phyloP scores from a whole-genome alignment of 164 flowering plant genomes.

The Magnolia changhungtana region DNA sequence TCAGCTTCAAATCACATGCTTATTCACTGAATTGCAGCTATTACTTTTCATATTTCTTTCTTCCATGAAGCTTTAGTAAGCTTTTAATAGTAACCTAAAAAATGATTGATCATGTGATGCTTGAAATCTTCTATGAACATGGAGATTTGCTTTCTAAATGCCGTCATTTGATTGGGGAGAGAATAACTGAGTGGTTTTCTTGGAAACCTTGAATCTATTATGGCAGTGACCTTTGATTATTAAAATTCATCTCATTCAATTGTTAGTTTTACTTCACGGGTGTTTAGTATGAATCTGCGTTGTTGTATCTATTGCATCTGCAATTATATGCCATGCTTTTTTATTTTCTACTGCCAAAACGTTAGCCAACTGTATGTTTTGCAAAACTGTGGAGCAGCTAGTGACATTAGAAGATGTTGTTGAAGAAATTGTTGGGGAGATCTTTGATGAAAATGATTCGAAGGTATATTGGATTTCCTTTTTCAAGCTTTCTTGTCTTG shows the following conservation, averaged over 20 bases:
- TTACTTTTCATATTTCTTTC: too few species aligned
- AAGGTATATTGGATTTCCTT: constrained; percentile 45
- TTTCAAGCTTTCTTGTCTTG: neutral
- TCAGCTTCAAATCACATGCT: too few species aligned
- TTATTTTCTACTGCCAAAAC: neutral
- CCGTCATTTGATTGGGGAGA: neutral
- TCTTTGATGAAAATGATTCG: constrained; percentile 98
- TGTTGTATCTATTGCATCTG: too few species aligned
- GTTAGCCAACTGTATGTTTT: too few species aligned
- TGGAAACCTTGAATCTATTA: neutral
- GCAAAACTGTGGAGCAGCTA: constrained; percentile 38
- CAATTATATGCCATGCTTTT: too few species aligned
- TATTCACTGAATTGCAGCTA: too few species aligned
- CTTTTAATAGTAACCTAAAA: neutral
- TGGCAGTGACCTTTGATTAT: neutral
- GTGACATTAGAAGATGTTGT: constrained; percentile 97
- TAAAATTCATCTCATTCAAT: neutral
- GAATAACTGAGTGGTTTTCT: too few species aligned
- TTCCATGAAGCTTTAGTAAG: neutral
- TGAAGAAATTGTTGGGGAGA: constrained; percentile 99
- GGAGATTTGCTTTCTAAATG: neutral
- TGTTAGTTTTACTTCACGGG: neutral
- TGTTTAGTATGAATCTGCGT: too few species aligned
- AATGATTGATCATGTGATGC: neutral
- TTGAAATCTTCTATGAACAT: neutral